These are phyloP conservation scores for Hippophae gyantsensis DNA, from an alignment of 306 rosid genomes.

Conservation along the genomic window DNA sequence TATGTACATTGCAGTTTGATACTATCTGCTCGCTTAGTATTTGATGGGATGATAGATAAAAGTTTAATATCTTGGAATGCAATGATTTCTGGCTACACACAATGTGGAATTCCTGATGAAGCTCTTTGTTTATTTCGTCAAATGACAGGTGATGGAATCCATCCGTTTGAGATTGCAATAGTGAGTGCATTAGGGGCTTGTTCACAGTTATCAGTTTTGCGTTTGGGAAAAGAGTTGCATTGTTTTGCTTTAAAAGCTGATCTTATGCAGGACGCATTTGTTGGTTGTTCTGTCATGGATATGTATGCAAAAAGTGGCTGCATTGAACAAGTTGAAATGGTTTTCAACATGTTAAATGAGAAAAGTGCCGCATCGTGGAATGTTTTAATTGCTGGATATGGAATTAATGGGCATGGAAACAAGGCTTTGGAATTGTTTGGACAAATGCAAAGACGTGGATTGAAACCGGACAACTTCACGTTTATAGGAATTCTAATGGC, in stretches of 20 bases:
- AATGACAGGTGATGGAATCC: slow-evolving; percentile 40
- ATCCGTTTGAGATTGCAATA: slow-evolving; percentile 37
- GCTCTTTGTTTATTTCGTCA: slow-evolving; percentile 49
- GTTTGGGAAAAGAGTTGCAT: slow-evolving; percentile 66
- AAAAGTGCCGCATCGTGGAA: slow-evolving; percentile 66
- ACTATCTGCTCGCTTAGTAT: slow-evolving; percentile 33
- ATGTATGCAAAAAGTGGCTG: slow-evolving; percentile 87
- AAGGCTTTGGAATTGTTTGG: slow-evolving; percentile 60
- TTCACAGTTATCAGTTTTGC: slow-evolving; percentile 53
- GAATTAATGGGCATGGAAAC: slow-evolving; percentile 63
- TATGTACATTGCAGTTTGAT: slow-evolving; percentile 43
- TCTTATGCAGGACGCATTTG: slow-evolving; percentile 37
- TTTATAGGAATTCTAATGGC: slow-evolving; percentile 68
- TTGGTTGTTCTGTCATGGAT: slow-evolving; percentile 64
- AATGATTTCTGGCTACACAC: slow-evolving; percentile 55
- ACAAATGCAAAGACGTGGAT: slow-evolving; percentile 39
- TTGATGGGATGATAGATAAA: slow-evolving; percentile 36
- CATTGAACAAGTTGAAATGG: slow-evolving; percentile 44
- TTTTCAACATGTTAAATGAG: slow-evolving; percentile 35
- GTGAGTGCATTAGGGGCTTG: slow-evolving; percentile 53
- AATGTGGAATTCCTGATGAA: slow-evolving; percentile 51
- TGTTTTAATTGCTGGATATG: slow-evolving; percentile 67
- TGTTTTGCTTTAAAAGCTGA: slow-evolving; percentile 45
- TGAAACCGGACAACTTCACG: slow-evolving; percentile 56
- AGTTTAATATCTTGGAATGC: slow-evolving; percentile 61